Conservation (phyloP, 768 basidiomycete species). For the Lanmaoa pseudosensibilis region DNA sequence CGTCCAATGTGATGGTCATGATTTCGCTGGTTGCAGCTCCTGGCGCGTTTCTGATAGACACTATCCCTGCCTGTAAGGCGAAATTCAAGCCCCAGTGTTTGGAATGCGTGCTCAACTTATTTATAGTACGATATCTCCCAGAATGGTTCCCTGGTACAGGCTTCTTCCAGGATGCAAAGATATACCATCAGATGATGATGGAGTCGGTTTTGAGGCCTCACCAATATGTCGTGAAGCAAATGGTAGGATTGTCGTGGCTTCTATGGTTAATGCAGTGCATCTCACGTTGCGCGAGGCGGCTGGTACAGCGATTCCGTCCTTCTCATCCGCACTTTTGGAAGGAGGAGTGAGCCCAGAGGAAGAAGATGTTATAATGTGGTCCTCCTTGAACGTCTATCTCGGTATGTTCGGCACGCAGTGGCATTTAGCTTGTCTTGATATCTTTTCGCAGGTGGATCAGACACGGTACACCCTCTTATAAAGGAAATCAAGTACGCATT, state of each 20-base stretch:
- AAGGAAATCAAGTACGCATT: slow-evolving; percentile 34
- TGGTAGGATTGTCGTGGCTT: slow-evolving; percentile 33
- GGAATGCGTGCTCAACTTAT: neutral
- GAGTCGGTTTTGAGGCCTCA: slow-evolving; percentile 47
- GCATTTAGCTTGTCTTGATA: neutral
- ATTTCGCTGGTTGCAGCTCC: slow-evolving; percentile 8
- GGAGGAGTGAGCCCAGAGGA: slow-evolving; percentile 14
- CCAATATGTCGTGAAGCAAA: slow-evolving; percentile 44
- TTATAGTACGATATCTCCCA: slow-evolving; percentile 30
- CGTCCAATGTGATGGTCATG: slow-evolving; percentile 22
- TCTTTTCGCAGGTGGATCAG: slow-evolving; percentile 39
- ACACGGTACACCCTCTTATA: slow-evolving; percentile 41
- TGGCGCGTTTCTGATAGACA: slow-evolving; percentile 22
- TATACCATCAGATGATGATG: slow-evolving; percentile 27
- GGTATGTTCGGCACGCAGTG: neutral
- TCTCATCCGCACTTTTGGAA: slow-evolving; percentile 14
- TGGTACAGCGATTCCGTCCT: slow-evolving; percentile 15
- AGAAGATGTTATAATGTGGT: slow-evolving; percentile 22
- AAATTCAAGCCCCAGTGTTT: too few relatives aligned
- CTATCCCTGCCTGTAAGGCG: slow-evolving; percentile 19
- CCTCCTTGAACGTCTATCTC: slow-evolving; percentile 9
- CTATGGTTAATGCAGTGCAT: neutral
- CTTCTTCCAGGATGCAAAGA: slow-evolving; percentile 33
- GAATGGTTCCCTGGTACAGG: slow-evolving; percentile 37
- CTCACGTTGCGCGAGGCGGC: slow-evolving; percentile 14